Evolutionary conservation across 2,329 filamentous ascomycete genomes (phyloP), one percentile per base, ranked within the genome.

Genomic region (Aspergillus flavus): DNA sequence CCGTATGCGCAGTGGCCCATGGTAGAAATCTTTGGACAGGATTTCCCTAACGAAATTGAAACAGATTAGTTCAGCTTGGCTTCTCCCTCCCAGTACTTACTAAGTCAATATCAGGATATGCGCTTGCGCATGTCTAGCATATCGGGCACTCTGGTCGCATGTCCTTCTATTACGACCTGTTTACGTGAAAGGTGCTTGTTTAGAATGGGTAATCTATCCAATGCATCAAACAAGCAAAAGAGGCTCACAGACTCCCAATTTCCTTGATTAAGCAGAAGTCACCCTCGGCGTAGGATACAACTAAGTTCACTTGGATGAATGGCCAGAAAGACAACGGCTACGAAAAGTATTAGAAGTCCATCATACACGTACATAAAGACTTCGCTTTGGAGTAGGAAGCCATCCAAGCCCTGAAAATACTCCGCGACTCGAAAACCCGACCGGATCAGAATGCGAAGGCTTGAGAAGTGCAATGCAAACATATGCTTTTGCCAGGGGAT

Each of bases 401-500:
- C 73, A 14, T 70, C 64, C 36, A 64, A 66, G 1, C 73, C 73
- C 64, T 73, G 66, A 23, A 66, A 52, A 57, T 73, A 75, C 61
- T 77, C 73, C 5, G 70, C 66, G 3, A 74, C 68, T 41, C 72
- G 70, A 63, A 75, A 71, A 30, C 75, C 50, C 2, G 69, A 72
- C 55, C 73, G 68, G n/a, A 76, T 62, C 26, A 76, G 61, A 55
- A 74, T 69, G 50, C 75, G 62, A 10, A 67, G 53, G 43, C 70
- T 72, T 11, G 69, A 67, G 6, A 61, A 56, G 46, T 72, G 63
- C 46, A 72, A 46, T 2, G 71, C 75, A 57, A 73, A 76, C 39
- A 82, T 68, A 45, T 81, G 71, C 30, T 64, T 72, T 54, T 71
- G 71, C 80, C 80, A 82, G 30, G 69, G 58, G 1, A 58, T 59